Evolutionary conservation across 73 alveolate species (phyloP).

Genomic region (Stentor coeruleus): DNA sequence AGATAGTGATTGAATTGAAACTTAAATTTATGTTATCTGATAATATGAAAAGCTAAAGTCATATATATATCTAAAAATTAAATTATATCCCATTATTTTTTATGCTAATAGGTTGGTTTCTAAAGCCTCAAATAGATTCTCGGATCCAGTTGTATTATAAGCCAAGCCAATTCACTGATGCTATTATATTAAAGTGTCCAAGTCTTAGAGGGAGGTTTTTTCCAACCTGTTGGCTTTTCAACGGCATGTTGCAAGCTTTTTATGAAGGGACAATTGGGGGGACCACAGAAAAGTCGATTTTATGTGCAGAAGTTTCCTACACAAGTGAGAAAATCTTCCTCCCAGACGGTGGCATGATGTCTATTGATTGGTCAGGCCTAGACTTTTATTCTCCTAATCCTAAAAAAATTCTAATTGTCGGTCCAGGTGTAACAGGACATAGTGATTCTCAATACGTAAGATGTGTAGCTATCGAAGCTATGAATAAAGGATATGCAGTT

Average conservation of each 20-base stretch:
- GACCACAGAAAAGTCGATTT: background rate
- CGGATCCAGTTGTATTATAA: background rate
- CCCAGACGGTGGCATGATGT: constrained; percentile 5
- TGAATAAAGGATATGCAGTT: constrained; percentile 16
- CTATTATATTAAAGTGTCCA: background rate
- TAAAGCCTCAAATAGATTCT: too few relatives aligned
- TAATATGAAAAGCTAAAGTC: too few relatives aligned
- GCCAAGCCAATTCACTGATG: background rate
- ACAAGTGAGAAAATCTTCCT: background rate
- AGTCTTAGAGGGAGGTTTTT: background rate
- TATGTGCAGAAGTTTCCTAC: background rate
- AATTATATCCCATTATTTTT: too few relatives aligned
- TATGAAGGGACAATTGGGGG: background rate
- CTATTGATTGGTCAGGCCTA: constrained; percentile 11
- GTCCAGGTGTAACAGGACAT: constrained; percentile 21
- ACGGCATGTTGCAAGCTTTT: constrained; percentile 6
- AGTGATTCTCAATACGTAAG: constrained; percentile 8
- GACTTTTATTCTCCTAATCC: background rate
- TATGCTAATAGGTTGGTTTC: too few relatives aligned
- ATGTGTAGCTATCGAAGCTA: constrained; percentile 9
- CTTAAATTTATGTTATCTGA: too few relatives aligned
- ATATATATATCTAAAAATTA: too few relatives aligned
- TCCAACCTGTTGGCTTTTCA: constrained; percentile 3
- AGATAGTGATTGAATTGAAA: too few relatives aligned
- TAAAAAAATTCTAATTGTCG: background rate